Conservation (phyloP, 306 rosid species). For the Medicago arabica region DNA sequence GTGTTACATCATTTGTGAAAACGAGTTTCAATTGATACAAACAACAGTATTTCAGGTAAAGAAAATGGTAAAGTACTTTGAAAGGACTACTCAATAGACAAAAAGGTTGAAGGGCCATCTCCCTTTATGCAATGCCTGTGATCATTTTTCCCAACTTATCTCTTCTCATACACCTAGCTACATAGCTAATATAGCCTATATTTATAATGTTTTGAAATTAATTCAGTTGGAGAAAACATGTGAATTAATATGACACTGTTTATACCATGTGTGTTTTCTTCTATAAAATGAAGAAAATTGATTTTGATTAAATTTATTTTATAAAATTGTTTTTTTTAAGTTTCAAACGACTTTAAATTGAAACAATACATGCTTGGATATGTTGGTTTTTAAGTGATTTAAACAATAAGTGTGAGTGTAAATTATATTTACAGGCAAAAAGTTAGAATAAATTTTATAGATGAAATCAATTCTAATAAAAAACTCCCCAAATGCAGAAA, state of each 20-base stretch:
- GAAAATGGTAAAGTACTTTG: conserved; percentile 47
- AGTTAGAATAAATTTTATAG: too few relatives aligned
- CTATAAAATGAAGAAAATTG: too few relatives aligned
- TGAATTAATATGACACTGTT: background rate
- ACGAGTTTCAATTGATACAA: conserved; percentile 20
- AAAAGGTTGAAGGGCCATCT: conserved; percentile 57
- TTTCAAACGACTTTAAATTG: too few relatives aligned
- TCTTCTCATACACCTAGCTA: conserved; percentile 43
- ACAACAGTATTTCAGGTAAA: conserved; percentile 49
- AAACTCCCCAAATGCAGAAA: too few relatives aligned
- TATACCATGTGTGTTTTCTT: background rate
- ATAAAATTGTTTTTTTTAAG: too few relatives aligned
- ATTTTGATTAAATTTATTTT: too few relatives aligned
- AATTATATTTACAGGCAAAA: too few relatives aligned
- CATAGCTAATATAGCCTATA: background rate
- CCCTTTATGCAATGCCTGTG: conserved; percentile 52
- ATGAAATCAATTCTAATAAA: too few relatives aligned
- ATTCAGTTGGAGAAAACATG: background rate
- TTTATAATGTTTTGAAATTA: background rate
- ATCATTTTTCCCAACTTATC: conserved; percentile 45
- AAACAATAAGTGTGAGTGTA: too few relatives aligned
- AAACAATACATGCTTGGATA: too few relatives aligned
- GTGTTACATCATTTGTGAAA: conserved; percentile 41
- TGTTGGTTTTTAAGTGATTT: too few relatives aligned
- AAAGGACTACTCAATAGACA: conserved; percentile 64